Evolutionary conservation across 139 green algal species (phyloP).

Genomic region (Asterochloris erici): DNA sequence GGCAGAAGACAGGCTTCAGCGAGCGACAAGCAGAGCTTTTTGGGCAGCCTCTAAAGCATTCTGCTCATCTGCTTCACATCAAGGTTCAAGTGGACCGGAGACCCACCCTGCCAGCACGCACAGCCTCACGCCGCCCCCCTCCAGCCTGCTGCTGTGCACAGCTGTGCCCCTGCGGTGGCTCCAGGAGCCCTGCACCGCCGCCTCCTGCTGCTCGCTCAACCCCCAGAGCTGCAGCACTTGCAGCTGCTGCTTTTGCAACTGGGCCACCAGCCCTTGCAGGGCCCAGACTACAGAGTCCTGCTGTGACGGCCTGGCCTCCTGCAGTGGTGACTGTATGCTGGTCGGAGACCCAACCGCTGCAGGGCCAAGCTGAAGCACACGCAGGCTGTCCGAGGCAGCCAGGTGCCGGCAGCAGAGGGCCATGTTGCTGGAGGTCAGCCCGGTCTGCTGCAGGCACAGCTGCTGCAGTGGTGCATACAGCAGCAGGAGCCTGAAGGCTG

Average conservation of each 20-base stretch:
- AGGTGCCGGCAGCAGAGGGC: background rate
- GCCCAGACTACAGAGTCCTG: background rate
- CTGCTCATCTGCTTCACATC: too few relatives aligned
- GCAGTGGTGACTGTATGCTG: background rate
- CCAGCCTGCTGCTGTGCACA: too few relatives aligned
- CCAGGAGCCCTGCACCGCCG: background rate
- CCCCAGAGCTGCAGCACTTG: slow-evolving; percentile 17
- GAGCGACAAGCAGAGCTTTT: too few relatives aligned
- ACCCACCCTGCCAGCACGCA: too few relatives aligned
- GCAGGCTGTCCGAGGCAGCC: slow-evolving; percentile 1
- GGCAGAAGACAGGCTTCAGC: too few relatives aligned
- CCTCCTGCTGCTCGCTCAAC: background rate
- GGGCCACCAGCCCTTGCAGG: background rate
- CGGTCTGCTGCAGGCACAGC: slow-evolving; percentile 17
- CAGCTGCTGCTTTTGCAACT: slow-evolving; percentile 2
- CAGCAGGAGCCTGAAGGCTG: background rate
- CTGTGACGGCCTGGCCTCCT: background rate
- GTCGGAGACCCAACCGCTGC: background rate
- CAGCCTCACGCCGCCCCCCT: too few relatives aligned
- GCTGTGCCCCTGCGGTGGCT: background rate
- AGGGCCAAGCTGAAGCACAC: background rate
- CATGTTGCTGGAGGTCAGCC: background rate
- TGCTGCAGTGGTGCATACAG: slow-evolving; percentile 6
- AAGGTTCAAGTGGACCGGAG: too few relatives aligned
- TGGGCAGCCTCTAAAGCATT: too few relatives aligned